phyloP scores from a whole-genome alignment of 2,329 filamentous ascomycete genomes.

The Lachnellula hyalina region DNA sequence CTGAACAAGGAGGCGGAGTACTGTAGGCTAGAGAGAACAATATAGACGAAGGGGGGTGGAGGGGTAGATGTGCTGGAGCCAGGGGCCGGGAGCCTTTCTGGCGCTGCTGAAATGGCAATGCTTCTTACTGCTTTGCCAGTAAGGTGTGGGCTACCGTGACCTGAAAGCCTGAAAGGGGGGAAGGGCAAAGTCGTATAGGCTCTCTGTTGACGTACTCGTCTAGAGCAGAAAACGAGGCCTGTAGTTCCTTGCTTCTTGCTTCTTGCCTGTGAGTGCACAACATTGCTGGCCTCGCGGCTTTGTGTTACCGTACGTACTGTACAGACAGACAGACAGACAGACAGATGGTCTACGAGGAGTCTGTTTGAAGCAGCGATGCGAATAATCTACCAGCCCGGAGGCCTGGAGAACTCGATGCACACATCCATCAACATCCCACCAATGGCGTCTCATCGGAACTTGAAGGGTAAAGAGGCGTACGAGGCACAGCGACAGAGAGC shows the following conservation, averaged over 20 bases:
- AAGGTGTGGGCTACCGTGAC: neutral
- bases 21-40: constrained; percentile 2
- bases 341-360: too few species aligned
- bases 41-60: constrained; percentile 11
- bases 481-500: neutral
- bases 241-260: neutral
- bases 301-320: neutral
- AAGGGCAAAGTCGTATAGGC: neutral
- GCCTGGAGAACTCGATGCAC: constrained; percentile 2
- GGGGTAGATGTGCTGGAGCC: constrained; percentile 6
- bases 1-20: constrained; percentile 12
- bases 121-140: neutral
- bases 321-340: too few species aligned
- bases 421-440: constrained; percentile 6
- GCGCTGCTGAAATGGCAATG: neutral
- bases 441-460: neutral
- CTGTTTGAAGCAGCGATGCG: constrained; percentile 4
- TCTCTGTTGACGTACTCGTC: neutral
- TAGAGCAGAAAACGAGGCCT: neutral
- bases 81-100: neutral
- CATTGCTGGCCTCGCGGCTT: neutral
- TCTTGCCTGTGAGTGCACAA: neutral
- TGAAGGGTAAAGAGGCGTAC: neutral
- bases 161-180: neutral
- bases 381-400: constrained; percentile 5